A percentile compares a stretch with the other conserved stretches of the same genome.
Conservation (phyloP, 2,329 filamentous ascomycete species). For the Arachnomyces sp. region DNA sequence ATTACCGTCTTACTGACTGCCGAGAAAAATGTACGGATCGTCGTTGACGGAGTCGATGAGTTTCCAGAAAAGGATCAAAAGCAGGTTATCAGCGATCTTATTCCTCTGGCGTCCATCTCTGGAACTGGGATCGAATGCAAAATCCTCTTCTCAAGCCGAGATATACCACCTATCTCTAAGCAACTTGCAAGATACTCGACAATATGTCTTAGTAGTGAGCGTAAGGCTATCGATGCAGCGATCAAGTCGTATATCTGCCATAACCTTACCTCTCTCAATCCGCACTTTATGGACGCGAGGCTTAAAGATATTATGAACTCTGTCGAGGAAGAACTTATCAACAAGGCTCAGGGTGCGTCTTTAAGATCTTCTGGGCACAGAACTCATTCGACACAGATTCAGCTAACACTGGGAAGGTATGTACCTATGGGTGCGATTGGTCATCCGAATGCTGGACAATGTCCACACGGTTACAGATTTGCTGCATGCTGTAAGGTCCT, state of each 20-base stretch:
- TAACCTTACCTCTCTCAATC: conserved; percentile 3
- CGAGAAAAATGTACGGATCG: conserved; percentile 11
- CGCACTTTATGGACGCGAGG: conserved; percentile 1
- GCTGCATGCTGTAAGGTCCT: conserved; percentile 5
- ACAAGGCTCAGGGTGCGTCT: conserved; percentile 7
- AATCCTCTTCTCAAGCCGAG: conserved; percentile 11
- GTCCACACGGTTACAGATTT: conserved; percentile 8
- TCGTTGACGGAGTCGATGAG: conserved; percentile 25
- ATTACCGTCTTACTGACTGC: background rate
- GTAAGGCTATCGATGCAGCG: conserved; percentile 2
- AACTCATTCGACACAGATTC: background rate
- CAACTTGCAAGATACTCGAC: conserved; percentile 1
- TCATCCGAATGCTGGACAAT: conserved; percentile 7
- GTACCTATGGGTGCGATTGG: conserved; percentile 16
- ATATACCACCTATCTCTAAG: conserved; percentile 4
- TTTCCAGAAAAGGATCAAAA: conserved; percentile 13
- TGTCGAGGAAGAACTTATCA: conserved; percentile 4
- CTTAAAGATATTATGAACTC: background rate
- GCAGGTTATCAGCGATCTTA: conserved; percentile 13
- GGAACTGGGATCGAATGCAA: conserved; percentile 7
- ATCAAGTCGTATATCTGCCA: conserved; percentile 9
- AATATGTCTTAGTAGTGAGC: conserved; percentile 8
- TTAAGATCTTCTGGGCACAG: background rate
- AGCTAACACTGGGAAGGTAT: conserved; percentile 8
- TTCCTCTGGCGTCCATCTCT: conserved; percentile 1